Evolutionary conservation across 441 rosid genomes (phyloP).

Genomic region (Corymbia calophylla): DNA sequence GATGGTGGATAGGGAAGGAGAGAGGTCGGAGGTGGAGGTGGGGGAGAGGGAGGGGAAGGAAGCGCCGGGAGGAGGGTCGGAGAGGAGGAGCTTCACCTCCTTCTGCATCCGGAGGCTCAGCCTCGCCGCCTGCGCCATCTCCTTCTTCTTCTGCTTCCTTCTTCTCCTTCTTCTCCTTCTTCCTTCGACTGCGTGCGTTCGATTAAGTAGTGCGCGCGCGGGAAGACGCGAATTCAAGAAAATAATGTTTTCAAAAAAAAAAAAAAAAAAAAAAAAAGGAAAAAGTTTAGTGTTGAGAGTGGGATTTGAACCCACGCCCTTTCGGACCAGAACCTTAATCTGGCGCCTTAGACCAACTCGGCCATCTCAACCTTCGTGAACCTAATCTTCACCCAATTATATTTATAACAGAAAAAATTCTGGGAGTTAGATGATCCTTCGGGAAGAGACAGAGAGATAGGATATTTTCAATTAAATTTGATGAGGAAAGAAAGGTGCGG

Average conservation of each 20-base stretch:
- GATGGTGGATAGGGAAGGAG: conserved; percentile 29
- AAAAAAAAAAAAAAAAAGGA: accelerated
- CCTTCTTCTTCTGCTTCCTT: not conserved
- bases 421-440: not conserved
- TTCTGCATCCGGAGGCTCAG: conserved; percentile 69
- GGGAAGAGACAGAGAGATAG: accelerated
- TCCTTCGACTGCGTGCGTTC: not conserved
- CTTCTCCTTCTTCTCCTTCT: not conserved
- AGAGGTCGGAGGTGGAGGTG: conserved; percentile 29
- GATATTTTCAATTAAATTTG: too few species aligned
- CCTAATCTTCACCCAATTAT: accelerated
- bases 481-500: accelerated
- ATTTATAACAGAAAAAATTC: accelerated
- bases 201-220: not conserved
- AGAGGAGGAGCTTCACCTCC: conserved; percentile 76
- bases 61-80: conserved; percentile 70
- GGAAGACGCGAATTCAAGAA: not conserved
- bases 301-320: conserved; percentile 55
- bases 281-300: not conserved
- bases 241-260: accelerated
- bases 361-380: conserved; percentile 24
- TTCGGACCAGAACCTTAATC: conserved; percentile 99
- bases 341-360: conserved; percentile 99
- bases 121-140: conserved; percentile 81
- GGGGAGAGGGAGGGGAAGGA: conserved; percentile 59